Evolutionary conservation across 164 flowering plant genomes (phyloP).

Genomic region (Macadamia integrifolia): DNA sequence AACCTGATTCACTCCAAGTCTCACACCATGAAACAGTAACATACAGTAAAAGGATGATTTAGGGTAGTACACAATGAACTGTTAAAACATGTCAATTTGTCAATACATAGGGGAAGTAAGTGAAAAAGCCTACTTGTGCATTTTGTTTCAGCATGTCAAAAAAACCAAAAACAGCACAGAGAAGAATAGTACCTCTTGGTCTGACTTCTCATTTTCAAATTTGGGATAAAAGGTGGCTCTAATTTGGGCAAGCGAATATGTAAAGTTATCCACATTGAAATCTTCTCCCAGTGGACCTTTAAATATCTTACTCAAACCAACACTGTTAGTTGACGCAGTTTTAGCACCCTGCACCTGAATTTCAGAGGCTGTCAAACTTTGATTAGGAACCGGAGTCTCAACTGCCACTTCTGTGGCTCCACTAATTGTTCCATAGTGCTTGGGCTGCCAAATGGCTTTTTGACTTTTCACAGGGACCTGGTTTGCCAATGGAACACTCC

Average conservation of each 20-base stretch:
- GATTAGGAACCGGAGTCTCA: conserved; percentile 15
- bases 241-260: conserved; percentile 61
- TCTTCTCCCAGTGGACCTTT: conserved; percentile 42
- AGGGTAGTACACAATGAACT: no score
- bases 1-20: no score
- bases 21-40: no score
- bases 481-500: conserved; percentile 18
- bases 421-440: conserved; percentile 51
- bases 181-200: conserved; percentile 70
- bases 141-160: not conserved
- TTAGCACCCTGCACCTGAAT: conserved; percentile 13
- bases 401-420: conserved; percentile 26
- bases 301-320: conserved; percentile 38
- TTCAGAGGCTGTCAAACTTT: conserved; percentile 2
- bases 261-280: conserved; percentile 58
- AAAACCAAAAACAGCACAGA: not conserved
- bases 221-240: conserved; percentile 97
- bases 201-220: conserved; percentile 96
- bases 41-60: no score
- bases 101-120: no score
- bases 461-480: conserved; percentile 24
- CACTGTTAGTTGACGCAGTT: conserved; percentile 17
- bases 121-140: no score
- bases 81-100: no score
- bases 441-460: conserved; percentile 41